phyloP scores from a whole-genome alignment of 2,329 filamentous ascomycete genomes.

The Waltergamsia citrina region DNA sequence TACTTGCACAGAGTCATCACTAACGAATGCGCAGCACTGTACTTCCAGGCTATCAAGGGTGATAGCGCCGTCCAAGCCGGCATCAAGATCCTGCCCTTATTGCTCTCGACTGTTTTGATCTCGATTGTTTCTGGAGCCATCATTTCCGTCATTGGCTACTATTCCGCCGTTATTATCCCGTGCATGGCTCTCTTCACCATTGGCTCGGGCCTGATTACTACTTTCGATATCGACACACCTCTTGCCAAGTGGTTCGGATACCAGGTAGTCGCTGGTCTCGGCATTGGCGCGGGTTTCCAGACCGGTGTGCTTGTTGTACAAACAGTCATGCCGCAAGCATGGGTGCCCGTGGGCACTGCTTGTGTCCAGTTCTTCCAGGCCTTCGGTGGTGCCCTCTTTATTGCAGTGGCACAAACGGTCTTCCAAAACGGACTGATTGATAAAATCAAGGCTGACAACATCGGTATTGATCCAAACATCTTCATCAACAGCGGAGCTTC shows the following conservation, averaged over 20 bases:
- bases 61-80: slow-evolving; percentile 17
- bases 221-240: slow-evolving; percentile 35
- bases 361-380: slow-evolving; percentile 26
- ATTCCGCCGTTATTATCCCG: slow-evolving; percentile 27
- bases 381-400: slow-evolving; percentile 23
- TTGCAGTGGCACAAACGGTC: slow-evolving; percentile 10
- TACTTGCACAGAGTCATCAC: slow-evolving; percentile 14
- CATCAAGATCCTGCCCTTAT: slow-evolving; percentile 9
- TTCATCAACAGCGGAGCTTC: slow-evolving; percentile 30
- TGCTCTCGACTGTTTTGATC: slow-evolving; percentile 22
- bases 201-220: slow-evolving; percentile 45
- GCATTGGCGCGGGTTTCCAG: slow-evolving; percentile 39
- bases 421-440: slow-evolving; percentile 8
- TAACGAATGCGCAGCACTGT: slow-evolving; percentile 14
- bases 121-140: slow-evolving; percentile 33
- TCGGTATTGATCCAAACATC: slow-evolving; percentile 5
- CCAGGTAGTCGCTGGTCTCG: slow-evolving; percentile 45
- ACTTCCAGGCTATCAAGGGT: slow-evolving; percentile 32
- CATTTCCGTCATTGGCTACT: slow-evolving; percentile 16
- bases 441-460: slow-evolving; percentile 19
- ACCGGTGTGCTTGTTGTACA: slow-evolving; percentile 40
- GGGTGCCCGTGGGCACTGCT: slow-evolving; percentile 8
- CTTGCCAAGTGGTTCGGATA: slow-evolving; percentile 46
- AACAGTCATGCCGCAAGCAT: slow-evolving; percentile 27
- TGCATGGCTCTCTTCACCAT: slow-evolving; percentile 30